Evolutionary conservation across 169 alveolate species (phyloP), one percentile per base, ranked within the genome.

Genomic region (Plasmodium falciparum): DNA sequence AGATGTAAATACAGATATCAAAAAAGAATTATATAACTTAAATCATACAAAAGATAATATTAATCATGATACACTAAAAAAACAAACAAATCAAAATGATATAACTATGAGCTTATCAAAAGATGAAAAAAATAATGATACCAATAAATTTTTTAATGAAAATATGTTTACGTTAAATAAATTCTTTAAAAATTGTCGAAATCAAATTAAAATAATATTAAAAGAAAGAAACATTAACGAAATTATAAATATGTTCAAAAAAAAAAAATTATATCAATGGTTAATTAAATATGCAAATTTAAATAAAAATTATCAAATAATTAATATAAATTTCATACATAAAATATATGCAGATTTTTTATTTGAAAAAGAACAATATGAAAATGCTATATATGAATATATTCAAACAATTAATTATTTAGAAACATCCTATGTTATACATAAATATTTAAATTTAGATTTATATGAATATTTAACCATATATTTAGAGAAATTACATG

Each of bases 261-360:
- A 78, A 47, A 78, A 78, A 78, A 78, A 78, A 71, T 11, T 78
- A 39, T 78, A 66, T 70, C 76, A 43, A 17, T 78, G 89, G 89
- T 67, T 78, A 15, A 65, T 78, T 47, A 78, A 66, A 47, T 78
- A 66, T 59, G 29, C 89, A 0, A 49, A 78, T 33, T 66, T 78
- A 58, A 78, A 78, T 47, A 33, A 78, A 52, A 78, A 78, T 52
- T 66, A 78, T 66, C 78, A 78, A 58, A 15, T 15, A 12, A 43
- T 65, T 65, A 66, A 78, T 59, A 50, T 78, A n/a, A 26, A 61
- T 22, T 70, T 50, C 65, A 59, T 78, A 17, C 76, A 78, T 54
- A 67, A 59, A 20, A 65, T 78, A 65, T 78, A 78, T 78, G 89
- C 89, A 12, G 89, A 78, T 66, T 78, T 78, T 66, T 78, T 78